phyloP scores from a whole-genome alignment of 2,329 filamentous ascomycete genomes.

The Fusarium sp. region DNA sequence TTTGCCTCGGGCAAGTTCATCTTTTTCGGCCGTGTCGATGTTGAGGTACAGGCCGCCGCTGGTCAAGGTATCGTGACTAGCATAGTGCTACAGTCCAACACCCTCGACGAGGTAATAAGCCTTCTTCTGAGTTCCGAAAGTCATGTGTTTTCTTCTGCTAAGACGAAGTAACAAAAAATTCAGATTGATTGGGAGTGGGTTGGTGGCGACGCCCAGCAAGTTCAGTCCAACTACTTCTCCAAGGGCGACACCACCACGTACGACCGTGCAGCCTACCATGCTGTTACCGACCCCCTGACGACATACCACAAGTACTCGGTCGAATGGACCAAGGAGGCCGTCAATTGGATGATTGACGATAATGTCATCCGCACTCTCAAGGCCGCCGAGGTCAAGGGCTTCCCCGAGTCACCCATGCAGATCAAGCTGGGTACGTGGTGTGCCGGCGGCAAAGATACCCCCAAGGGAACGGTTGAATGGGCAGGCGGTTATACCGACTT shows the following conservation, averaged over 20 bases:
- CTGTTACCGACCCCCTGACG: conserved; percentile 62
- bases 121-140: neutral
- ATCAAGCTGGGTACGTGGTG: conserved; percentile 73
- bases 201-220: conserved; percentile 72
- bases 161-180: neutral
- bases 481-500: conserved; percentile 66
- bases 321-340: conserved; percentile 69
- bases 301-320: conserved; percentile 70
- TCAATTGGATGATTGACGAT: conserved; percentile 71
- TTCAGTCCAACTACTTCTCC: conserved; percentile 86
- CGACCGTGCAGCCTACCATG: conserved; percentile 69
- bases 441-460: conserved; percentile 62
- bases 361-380: conserved; percentile 64
- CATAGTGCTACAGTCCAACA: conserved; percentile 84
- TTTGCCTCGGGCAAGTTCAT: conserved; percentile 85
- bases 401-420: conserved; percentile 75
- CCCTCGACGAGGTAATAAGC: conserved; percentile 65
- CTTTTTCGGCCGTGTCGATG: conserved; percentile 90
- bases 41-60: conserved; percentile 76
- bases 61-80: conserved; percentile 88
- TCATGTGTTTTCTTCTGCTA: neutral
- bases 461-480: conserved; percentile 73
- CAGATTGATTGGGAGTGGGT: conserved; percentile 96
- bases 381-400: conserved; percentile 61
- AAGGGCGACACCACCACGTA: conserved; percentile 73